Evolutionary conservation across 257 asterid genomes (phyloP), one percentile per base, ranked within the genome.

Genomic region (Handroanthus guayacan): DNA sequence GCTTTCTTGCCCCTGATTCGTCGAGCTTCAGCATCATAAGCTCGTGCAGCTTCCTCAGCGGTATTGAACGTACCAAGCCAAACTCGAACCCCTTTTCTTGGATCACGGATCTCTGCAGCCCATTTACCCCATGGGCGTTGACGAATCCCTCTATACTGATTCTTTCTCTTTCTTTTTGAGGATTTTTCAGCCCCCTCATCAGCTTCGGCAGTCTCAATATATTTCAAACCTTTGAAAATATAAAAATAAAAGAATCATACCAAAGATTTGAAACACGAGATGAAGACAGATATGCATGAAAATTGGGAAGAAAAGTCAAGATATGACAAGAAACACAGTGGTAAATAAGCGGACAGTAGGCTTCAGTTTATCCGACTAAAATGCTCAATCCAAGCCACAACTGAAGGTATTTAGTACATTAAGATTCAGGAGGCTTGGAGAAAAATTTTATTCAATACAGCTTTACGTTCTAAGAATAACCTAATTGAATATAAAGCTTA

Each of bases 31-130:
- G 84, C 18, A 78, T 94, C 98, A 82, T 94, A 92, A 75, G 97
- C 98, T 82, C 91, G 87, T 6, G 98, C 98, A 78, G 98, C 98
- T 82, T 94, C 98, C 82, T 93, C 98, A n/a, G 97, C 99, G 41
- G 99, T 88, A 77, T 92, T 92, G 66, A 83, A 94, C 17, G 99
- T 95, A 50, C 99, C 99, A 25, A 95, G 96, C 99, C 99, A 95
- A 54, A 92, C 98, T 11, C 99, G 89, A 63, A 91, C 97, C 31
- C 99, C 98, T 82, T 95, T 94, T 67, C 86, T 82, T 0, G 99
- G 99, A 65, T 92, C 99, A 58, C 99, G 97, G 39, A 94, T 94
- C 86, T 94, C 99, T 72, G 99, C 97, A 5, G 99, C 99, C 99
- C 99, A 94, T 83, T 92, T 94, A 38, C 99, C 99, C 99, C 96